Base-by-base conservation (phyloP, 1,284 basidiomycete genomes). In the Boletus smithii region DNA sequence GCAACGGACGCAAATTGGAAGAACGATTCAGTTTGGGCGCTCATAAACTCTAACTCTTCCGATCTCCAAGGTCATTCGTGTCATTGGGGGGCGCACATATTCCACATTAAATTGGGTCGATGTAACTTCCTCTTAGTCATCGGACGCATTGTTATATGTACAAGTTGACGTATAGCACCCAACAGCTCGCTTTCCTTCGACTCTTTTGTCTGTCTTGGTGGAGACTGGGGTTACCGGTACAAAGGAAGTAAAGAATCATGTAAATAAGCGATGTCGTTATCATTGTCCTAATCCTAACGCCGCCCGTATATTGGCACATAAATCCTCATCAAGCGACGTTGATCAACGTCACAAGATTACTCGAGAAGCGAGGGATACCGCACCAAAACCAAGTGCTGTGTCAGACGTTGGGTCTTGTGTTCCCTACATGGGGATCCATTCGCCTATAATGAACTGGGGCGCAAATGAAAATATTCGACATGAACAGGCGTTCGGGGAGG, bases 181-280 rank as follows among this genome's bases (percentile, higher is more conserved):
- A 13, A 23, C 35, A 10, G 40, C 10, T n/a, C 9, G 32, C n/a
- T 8, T 22, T 16, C 14, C n/a, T 17, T 42, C n/a, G 29, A 35
- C 20, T 17, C 14, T 22, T 26, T 34, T 39, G 23, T 46, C 23
- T 42, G 17, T 30, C 29, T 35, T 8, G 8, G 32, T 31, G 30
- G 29, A 9, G 5, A 42, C 9, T 20, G 22, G 24, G 32, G 41
- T 36, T 44, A 34, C 34, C 30, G 35, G 44, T 22, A 14, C 29
- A 40, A 46, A 41, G 42, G 36, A 50, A 42, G n/a, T n/a, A n/a
- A n/a, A n/a, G n/a, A n/a, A n/a, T 26, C 16, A 24, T 30, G 13
- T 20, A 51, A 42, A 44, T 48, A 48, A 43, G 50, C 48, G 46
- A 48, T 64, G 44, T 60, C 54, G 57, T 62, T 63, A 58, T 53